Evolutionary conservation across 1,139 yeast species (phyloP).

Genomic region (Saccharomycopsis hybrid): DNA sequence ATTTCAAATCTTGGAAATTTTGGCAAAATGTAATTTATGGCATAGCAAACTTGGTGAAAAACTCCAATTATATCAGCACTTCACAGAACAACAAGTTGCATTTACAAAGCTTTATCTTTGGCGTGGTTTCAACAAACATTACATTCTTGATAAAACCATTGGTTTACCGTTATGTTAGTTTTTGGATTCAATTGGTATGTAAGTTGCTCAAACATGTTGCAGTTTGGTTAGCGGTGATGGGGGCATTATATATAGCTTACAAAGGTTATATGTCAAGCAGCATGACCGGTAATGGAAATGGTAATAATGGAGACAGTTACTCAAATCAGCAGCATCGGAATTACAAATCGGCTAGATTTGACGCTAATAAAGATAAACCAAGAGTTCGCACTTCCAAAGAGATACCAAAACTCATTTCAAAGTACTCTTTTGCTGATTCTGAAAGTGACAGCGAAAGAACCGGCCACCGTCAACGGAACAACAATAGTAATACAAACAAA

Average conservation of each 20-base stretch:
- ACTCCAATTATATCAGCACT: conserved; percentile 3
- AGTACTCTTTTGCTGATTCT: no score
- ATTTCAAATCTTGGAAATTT: not conserved
- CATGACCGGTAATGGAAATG: no score
- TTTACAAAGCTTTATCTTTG: conserved; percentile 13
- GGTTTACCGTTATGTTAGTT: conserved; percentile 4
- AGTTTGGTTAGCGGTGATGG: conserved; percentile 6
- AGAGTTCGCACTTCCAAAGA: no score
- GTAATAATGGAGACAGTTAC: no score
- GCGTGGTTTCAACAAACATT: conserved; percentile 1
- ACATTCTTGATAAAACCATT: conserved; percentile 7
- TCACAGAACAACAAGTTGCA: conserved; percentile 3
- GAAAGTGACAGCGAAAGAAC: no score
- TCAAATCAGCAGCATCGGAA: no score
- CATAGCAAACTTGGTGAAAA: not conserved
- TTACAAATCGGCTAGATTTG: no score
- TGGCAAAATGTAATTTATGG: not conserved
- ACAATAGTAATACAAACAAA: no score
- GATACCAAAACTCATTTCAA: no score
- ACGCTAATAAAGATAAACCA: no score
- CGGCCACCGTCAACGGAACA: no score
- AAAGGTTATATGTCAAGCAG: not conserved
- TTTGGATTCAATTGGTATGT: not conserved
- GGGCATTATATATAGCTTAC: conserved; percentile 2
- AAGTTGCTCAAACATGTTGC: conserved; percentile 1